Evolutionary conservation across 352 stramenopile genomes (phyloP), one percentile per base, ranked within the genome.

Genomic region (Phytophthora citrophthora): DNA sequence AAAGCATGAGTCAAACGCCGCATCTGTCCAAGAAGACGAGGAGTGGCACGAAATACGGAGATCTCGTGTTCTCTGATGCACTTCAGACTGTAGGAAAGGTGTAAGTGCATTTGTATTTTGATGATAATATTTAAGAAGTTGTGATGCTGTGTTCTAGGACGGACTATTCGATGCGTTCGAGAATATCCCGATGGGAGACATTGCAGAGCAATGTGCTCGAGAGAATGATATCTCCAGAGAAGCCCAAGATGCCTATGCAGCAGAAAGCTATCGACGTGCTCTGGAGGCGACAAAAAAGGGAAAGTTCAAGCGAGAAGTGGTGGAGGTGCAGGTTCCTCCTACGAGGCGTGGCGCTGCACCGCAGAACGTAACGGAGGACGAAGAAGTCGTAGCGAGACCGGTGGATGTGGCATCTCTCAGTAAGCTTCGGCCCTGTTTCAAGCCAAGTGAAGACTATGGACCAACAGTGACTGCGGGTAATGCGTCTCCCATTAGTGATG

Each of bases 1-100:
- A 99, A 79, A 96, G 76, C 70, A 99, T 99, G 97, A 95, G 79
- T 31, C 97, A 99, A 48, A 89, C 93, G 32, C 97, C 96, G 18
- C 93, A 99, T 73, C 57, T 99, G 32, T 85, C 77, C 20, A 81
- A 83, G 47, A 90, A 89, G 45, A 64, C 64, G 9, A 80, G 96
- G 16, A 80, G 65, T 1, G 96, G 95, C 9, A 87, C 77, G 39
- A 77, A 83, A 36, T 90, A 98, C 29, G 96, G 96, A 6, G 74
- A 98, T 64, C 72, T 86, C 32, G 74, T 89, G 39, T 80, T 99
- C 41, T 75, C 97, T 3, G 96, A 99, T 69, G 93, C 79, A 40
- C 74, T 92, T 36, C 81, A 90, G 46, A 79, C 71, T 45, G 81
- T 91, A 23, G 18, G 18, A 13, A n/a, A 46, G 45, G 36, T 31